Evolutionary conservation across 768 basidiomycete species (phyloP).

Genomic region (Dacryopinax primogenitus): DNA sequence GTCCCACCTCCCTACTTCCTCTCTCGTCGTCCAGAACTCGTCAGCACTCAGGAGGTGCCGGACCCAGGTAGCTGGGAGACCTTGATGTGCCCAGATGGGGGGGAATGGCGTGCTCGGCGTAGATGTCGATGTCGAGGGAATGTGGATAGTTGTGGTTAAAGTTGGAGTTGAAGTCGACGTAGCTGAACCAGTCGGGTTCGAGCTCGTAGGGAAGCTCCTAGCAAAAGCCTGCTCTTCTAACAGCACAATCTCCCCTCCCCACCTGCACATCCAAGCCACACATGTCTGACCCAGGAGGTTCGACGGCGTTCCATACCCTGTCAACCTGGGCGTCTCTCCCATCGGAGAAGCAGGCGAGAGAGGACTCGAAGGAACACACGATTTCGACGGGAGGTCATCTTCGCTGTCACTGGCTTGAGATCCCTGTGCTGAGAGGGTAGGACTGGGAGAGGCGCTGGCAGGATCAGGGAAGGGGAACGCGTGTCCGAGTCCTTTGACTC

Average conservation of each 20-base stretch:
- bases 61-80: constrained; percentile 61
- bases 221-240: constrained; percentile 37
- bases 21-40: constrained; percentile 61
- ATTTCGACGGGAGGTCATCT: background rate
- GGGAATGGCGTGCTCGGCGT: constrained; percentile 16
- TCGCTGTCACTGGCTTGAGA: background rate
- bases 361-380: too few species aligned
- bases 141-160: too few species aligned
- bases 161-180: too few species aligned
- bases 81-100: constrained; percentile 50
- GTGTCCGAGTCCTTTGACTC: constrained; percentile 14
- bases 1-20: constrained; percentile 68
- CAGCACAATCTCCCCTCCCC: constrained; percentile 77
- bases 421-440: background rate
- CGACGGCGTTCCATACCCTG: constrained; percentile 49
- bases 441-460: background rate
- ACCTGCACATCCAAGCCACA: constrained; percentile 74
- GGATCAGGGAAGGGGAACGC: background rate
- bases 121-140: too few species aligned
- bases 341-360: too few species aligned
- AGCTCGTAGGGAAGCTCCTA: too few species aligned
- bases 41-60: constrained; percentile 64
- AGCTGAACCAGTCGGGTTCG: too few species aligned
- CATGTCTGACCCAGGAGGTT: constrained; percentile 87
- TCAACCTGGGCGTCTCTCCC: background rate